Percentiles rank a stretch among this genome's conserved stretches.
These are phyloP conservation scores for Solanum hybrid DNA, from an alignment of 305 asterid species.

Conservation along the genomic window DNA sequence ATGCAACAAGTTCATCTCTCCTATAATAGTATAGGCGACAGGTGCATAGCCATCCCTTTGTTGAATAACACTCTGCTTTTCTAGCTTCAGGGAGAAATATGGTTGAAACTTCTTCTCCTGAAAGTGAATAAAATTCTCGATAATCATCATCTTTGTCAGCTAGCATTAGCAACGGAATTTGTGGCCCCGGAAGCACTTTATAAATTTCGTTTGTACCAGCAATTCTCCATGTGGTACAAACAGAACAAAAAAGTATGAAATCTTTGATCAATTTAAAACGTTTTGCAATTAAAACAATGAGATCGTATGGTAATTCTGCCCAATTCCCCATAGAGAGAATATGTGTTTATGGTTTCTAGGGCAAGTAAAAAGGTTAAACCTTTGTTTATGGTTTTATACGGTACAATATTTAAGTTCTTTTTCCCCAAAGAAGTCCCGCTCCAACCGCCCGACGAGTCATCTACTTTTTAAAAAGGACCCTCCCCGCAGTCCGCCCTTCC, in stretches of 20 bases:
- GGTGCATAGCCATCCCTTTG: neutral
- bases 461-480: no score
- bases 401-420: neutral
- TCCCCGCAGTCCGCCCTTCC: no score
- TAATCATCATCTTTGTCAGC: neutral
- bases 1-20: slow-evolving; percentile 3
- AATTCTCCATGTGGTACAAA: neutral
- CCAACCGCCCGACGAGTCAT: no score
- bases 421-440: no score
- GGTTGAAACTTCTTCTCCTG: neutral
- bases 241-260: neutral
- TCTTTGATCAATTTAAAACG: neutral
- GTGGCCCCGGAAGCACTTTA: neutral
- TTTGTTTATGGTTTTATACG: neutral
- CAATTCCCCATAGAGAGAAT: neutral
- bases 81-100: neutral
- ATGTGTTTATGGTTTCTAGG: neutral
- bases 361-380: neutral
- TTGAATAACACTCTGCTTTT: neutral
- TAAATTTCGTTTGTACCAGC: neutral
- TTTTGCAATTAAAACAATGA: neutral
- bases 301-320: neutral
- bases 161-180: neutral
- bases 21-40: neutral
- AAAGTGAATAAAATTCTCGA: neutral